Conservation (phyloP, 2,329 filamentous ascomycete genomes). For the Fusarium nisikadoi region DNA sequence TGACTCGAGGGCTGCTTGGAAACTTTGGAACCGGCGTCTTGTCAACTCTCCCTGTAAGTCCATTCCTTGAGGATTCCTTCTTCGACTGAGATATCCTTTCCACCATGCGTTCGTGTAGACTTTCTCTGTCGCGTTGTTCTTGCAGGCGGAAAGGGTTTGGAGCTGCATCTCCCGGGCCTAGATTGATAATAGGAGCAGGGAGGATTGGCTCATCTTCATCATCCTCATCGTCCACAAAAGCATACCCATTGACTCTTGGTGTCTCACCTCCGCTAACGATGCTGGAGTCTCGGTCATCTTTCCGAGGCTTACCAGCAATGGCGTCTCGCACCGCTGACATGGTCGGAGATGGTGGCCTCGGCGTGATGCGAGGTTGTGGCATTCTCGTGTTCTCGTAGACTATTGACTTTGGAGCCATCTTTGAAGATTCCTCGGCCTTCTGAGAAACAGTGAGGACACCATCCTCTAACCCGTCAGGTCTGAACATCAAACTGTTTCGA, state of each 20-base stretch:
- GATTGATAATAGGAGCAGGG: constrained; percentile 59
- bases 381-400: constrained; percentile 87
- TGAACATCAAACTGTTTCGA: constrained; percentile 90
- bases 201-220: constrained; percentile 51
- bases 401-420: constrained; percentile 80
- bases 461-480: constrained; percentile 72
- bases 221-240: constrained; percentile 88
- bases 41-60: constrained; percentile 68
- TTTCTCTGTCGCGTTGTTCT: constrained; percentile 80
- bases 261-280: constrained; percentile 72
- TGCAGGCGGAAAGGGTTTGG: constrained; percentile 86
- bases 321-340: constrained; percentile 86
- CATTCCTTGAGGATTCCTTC: constrained; percentile 67
- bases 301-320: constrained; percentile 76
- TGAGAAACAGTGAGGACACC: constrained; percentile 71
- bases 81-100: constrained; percentile 81
- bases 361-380: constrained; percentile 58
- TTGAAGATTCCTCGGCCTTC: constrained; percentile 74
- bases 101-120: constrained; percentile 86
- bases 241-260: constrained; percentile 90
- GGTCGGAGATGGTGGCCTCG: constrained; percentile 78
- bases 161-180: constrained; percentile 69
- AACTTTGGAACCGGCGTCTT: constrained; percentile 75
- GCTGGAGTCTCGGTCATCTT: constrained; percentile 69
- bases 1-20: constrained; percentile 70